Conservation (phyloP, 1,139 yeast genomes). For the Pichia sp. region DNA sequence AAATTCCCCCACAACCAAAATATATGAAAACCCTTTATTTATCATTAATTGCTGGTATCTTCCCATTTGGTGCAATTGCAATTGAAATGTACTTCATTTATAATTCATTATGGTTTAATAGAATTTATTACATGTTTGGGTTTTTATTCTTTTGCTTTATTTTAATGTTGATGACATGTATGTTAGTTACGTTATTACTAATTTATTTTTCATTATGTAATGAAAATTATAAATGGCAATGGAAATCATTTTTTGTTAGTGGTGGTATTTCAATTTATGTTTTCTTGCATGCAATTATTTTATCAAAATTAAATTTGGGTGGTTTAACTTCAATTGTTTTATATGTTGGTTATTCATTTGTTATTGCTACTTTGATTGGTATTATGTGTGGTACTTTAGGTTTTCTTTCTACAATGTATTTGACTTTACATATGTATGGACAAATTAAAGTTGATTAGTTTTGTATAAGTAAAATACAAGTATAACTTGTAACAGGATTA, state of each 20-base stretch:
- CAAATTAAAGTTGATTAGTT: constrained; percentile 74
- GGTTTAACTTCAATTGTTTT: constrained; percentile 73
- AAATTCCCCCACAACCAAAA: constrained; percentile 88
- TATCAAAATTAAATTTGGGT: constrained; percentile 63
- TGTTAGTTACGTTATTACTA: constrained; percentile 72
- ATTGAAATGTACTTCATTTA: constrained; percentile 88
- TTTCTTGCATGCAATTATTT: constrained; percentile 72
- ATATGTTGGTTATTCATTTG: constrained; percentile 77
- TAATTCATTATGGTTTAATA: constrained; percentile 90
- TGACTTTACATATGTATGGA: constrained; percentile 73
- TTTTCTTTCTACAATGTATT: constrained; percentile 64
- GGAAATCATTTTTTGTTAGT: constrained; percentile 85
- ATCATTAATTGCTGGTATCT: constrained; percentile 73
- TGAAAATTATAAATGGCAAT: constrained; percentile 96
- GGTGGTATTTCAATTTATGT: constrained; percentile 88
- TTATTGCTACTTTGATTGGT: constrained; percentile 68
- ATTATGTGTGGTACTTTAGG: constrained; percentile 87
- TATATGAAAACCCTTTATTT: constrained; percentile 65
- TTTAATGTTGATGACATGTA: constrained; percentile 75
- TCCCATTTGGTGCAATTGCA: constrained; percentile 93
- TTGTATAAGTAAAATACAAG: neutral
- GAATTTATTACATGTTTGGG: constrained; percentile 95
- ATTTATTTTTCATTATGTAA: constrained; percentile 81
- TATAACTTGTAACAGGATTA: neutral
- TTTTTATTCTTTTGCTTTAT: constrained; percentile 83